These are phyloP conservation scores for Galium porrigens DNA, from an alignment of 305 asterid genomes.

Conservation along the genomic window DNA sequence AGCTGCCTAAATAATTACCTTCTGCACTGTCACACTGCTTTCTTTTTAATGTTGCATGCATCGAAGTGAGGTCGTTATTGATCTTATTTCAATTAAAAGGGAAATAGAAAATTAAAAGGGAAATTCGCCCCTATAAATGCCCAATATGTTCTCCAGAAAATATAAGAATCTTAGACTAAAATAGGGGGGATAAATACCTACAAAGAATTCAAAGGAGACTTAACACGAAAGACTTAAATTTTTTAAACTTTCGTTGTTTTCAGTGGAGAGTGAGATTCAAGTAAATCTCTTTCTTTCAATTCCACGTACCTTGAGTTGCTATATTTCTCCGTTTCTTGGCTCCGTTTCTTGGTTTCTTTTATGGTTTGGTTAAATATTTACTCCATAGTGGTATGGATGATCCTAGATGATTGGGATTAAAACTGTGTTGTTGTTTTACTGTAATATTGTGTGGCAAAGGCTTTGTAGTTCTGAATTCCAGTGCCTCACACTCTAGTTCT, in stretches of 20 bases:
- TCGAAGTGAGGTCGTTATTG: background rate
- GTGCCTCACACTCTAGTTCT: background rate
- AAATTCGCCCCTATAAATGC: too few relatives aligned
- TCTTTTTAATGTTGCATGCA: background rate
- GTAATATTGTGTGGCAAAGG: background rate
- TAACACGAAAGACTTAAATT: too few relatives aligned
- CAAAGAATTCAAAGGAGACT: too few relatives aligned
- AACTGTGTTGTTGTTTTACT: background rate
- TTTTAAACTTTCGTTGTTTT: background rate
- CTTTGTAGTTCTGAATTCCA: background rate
- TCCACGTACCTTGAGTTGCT: too few relatives aligned
- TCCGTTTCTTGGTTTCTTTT: too few relatives aligned
- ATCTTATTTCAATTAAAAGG: background rate
- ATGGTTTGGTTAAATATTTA: background rate
- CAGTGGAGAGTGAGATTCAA: too few relatives aligned
- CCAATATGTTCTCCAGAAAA: too few relatives aligned
- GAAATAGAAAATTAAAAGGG: too few relatives aligned
- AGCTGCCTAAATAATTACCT: background rate
- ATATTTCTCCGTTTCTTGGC: too few relatives aligned
- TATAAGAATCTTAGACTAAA: too few relatives aligned
- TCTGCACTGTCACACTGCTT: background rate
- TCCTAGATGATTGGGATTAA: background rate
- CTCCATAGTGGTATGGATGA: background rate
- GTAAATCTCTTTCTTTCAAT: too few relatives aligned
- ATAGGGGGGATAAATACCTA: too few relatives aligned